Percentiles rank a stretch among this genome's conserved stretches.
Evolutionary conservation across 176 grass and related monocot species (phyloP).

Genomic region (Oryza nivara): DNA sequence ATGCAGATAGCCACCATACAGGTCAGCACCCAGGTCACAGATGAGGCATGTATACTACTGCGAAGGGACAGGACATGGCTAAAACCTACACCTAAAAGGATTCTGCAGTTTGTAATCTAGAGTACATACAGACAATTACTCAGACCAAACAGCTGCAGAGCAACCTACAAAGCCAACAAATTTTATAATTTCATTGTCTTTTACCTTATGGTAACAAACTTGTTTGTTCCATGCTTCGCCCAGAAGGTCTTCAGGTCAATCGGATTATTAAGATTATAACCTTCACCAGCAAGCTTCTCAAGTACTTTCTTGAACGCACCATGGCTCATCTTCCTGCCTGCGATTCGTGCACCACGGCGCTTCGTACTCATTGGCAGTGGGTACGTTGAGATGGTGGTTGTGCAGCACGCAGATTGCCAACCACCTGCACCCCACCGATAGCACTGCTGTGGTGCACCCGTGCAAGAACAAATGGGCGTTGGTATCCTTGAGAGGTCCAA

Average conservation of each 20-base stretch:
- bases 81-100: slow-evolving; percentile 25
- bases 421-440: slow-evolving; percentile 63
- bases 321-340: slow-evolving; percentile 61
- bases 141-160: neutral
- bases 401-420: slow-evolving; percentile 65
- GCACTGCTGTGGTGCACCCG: slow-evolving; percentile 55
- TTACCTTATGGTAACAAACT: slow-evolving; percentile 62
- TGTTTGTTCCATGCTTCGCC: slow-evolving; percentile 69
- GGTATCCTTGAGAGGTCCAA: slow-evolving; percentile 59
- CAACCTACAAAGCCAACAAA: slow-evolving; percentile 11
- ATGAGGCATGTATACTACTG: slow-evolving; percentile 27
- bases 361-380: slow-evolving; percentile 59
- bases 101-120: slow-evolving; percentile 14
- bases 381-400: slow-evolving; percentile 55
- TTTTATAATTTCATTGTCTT: neutral
- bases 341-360: slow-evolving; percentile 57
- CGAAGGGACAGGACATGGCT: slow-evolving; percentile 1
- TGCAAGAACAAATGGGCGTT: slow-evolving; percentile 60
- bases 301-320: slow-evolving; percentile 66
- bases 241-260: slow-evolving; percentile 64
- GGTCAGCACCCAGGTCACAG: neutral
- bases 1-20: slow-evolving; percentile 9
- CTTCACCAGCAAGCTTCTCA: slow-evolving; percentile 60
- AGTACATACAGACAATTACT: slow-evolving; percentile 25
- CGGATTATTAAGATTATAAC: slow-evolving; percentile 55